Evolutionary conservation across 768 basidiomycete species (phyloP), one percentile per base, ranked within the genome.

Genomic region (Lentinula guzmanii): DNA sequence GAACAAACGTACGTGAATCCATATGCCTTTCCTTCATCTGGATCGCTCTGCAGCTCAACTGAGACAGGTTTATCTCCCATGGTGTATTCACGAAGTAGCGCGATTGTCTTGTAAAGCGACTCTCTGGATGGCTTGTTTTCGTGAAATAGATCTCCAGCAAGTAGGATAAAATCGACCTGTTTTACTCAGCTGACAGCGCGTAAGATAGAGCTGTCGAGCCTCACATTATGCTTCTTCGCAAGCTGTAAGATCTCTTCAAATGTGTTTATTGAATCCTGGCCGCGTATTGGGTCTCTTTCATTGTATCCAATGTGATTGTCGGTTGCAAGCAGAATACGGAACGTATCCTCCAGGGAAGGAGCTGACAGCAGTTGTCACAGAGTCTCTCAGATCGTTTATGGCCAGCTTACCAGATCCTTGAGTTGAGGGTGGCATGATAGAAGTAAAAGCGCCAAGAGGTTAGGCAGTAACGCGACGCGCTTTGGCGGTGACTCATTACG

Each of bases 101-200:
- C 92, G 68, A 93, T 91, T 1, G 89, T 90, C 70, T 91, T 86
- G 74, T 95, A 96, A 34, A 98, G 73, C 64, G 90, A 90, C 57
- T 93, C 92, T 65, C 96, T 77, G 33, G 92, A 92, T 0, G 97
- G 97, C 63, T 94, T 86, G 73, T 98, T 99, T 69, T 99, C 97
- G 72, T 99, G 97, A 70, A 99, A 99, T 3, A 99, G 78, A 71
- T 99, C 97, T 7, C 97, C 97, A 13, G 90, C 96, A 6, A 98
- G 85, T 8, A 99, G 84, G 48, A 99, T 82, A 70, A 98, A 93
- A 75, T 99, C 97, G 59, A 98, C 96, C 93, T 96, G 63, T 39
- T 46, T 35, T 52, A n/a, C 9, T 24, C n/a, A 37, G 31, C 5
- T 6, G 18, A 43, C 7, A 3, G 24, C 34, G 24, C 18, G 35